Percentiles rank a stretch among this genome's conserved stretches.
Conservation (phyloP, 495 filamentous ascomycete genomes). For the Astrothelium subdiscretum region DNA sequence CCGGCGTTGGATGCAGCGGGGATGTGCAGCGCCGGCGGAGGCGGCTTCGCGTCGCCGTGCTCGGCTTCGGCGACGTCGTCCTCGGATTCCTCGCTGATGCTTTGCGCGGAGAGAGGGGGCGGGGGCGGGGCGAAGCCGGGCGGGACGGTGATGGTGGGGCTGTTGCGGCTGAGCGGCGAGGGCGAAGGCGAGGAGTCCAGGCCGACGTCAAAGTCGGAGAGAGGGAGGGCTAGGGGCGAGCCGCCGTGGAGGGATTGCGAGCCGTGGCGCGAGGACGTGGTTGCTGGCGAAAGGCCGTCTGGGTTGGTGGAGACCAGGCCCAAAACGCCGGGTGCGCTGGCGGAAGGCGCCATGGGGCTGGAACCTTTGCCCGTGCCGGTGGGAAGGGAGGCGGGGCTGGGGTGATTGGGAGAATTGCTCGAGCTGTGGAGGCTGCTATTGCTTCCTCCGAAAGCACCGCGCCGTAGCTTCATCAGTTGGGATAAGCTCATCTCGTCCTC, state of each 20-base stretch:
- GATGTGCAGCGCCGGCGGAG: neutral
- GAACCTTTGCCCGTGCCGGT: neutral
- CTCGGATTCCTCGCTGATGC: slow-evolving; percentile 12
- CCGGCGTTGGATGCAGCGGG: neutral
- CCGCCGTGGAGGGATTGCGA: neutral
- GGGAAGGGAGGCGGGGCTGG: slow-evolving; percentile 16
- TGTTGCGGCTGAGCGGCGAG: neutral
- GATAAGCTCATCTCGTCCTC: slow-evolving; percentile 61
- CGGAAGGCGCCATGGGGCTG: slow-evolving; percentile 1
- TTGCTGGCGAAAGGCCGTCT: neutral
- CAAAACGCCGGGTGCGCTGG: neutral
- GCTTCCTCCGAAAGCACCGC: slow-evolving; percentile 70
- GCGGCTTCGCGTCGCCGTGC: neutral
- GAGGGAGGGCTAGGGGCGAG: neutral
- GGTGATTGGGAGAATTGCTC: slow-evolving; percentile 44
- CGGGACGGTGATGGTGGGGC: neutral
- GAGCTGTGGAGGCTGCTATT: slow-evolving; percentile 54
- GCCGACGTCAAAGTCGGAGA: neutral
- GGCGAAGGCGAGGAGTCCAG: neutral
- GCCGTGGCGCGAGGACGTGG: neutral
- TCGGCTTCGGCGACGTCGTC: slow-evolving; percentile 6
- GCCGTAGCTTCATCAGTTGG: slow-evolving; percentile 59
- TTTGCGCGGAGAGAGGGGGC: neutral
- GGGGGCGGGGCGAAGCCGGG: neutral
- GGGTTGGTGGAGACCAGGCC: neutral